Evolutionary conservation across 306 rosid genomes (phyloP).

Genomic region (Cucurbita moschata): DNA sequence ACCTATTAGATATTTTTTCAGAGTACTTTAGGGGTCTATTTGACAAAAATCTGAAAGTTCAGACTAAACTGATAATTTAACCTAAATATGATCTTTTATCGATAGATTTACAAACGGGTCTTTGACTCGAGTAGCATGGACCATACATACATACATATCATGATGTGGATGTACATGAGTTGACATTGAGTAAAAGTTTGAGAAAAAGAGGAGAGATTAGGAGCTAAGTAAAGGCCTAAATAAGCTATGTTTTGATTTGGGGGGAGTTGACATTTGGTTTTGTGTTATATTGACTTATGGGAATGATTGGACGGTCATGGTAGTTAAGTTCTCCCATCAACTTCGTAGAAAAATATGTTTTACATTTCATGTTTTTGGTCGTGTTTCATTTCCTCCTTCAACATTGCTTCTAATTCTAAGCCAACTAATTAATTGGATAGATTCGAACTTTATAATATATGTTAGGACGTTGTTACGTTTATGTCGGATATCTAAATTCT

Average conservation of each 20-base stretch:
- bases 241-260: neutral
- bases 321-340: constrained; percentile 5
- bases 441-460: no score
- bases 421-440: no score
- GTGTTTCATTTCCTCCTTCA: neutral
- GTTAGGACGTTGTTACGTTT: no score
- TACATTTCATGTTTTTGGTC: neutral
- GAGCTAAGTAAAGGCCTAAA: neutral
- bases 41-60: no score
- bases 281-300: neutral
- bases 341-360: neutral
- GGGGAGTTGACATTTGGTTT: constrained; percentile 3
- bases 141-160: no score
- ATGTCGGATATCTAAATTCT: no score
- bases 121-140: no score
- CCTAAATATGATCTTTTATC: no score
- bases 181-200: neutral
- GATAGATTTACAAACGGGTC: no score
- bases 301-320: constrained; percentile 11
- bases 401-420: neutral
- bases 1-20: no score
- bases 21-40: no score
- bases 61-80: no score
- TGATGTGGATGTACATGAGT: neutral
- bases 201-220: neutral